phyloP scores from a whole-genome alignment of 2,329 filamentous ascomycete species.

The Juglanconis juglandina region DNA sequence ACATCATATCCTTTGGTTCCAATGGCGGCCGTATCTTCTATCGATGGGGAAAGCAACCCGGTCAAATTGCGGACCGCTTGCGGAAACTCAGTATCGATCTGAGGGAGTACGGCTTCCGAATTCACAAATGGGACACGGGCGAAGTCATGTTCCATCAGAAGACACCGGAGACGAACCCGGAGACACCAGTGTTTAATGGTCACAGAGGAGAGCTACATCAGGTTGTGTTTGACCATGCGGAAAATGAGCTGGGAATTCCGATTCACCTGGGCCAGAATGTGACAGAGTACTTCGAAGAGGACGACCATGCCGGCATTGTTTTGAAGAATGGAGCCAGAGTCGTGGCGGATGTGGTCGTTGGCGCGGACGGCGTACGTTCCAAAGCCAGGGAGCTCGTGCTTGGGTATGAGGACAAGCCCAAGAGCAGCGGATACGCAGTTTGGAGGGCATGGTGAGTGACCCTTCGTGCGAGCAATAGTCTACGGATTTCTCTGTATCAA shows the following conservation, averaged over 20 bases:
- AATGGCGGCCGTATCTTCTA: slow-evolving; percentile 60
- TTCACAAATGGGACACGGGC: slow-evolving; percentile 58
- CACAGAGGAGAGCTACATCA: slow-evolving; percentile 59
- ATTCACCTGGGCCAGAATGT: slow-evolving; percentile 52
- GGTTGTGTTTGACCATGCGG: slow-evolving; percentile 56
- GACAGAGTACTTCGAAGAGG: slow-evolving; percentile 53
- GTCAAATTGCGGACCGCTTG: slow-evolving; percentile 44
- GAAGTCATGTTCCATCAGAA: slow-evolving; percentile 57
- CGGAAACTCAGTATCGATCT: slow-evolving; percentile 51
- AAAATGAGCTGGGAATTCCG: slow-evolving; percentile 50
- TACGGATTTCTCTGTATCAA: too few species aligned
- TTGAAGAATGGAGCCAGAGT: slow-evolving; percentile 46
- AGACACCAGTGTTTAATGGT: slow-evolving; percentile 56
- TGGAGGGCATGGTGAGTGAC: slow-evolving; percentile 48
- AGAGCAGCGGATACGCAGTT: slow-evolving; percentile 49
- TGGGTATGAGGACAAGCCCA: slow-evolving; percentile 48
- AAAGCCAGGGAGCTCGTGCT: slow-evolving; percentile 49
- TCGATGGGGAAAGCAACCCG: slow-evolving; percentile 46
- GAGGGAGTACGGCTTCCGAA: slow-evolving; percentile 53
- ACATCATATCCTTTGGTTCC: slow-evolving; percentile 60
- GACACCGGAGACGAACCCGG: slow-evolving; percentile 39
- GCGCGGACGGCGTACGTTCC: slow-evolving; percentile 53
- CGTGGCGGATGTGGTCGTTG: slow-evolving; percentile 49
- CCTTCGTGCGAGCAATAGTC: too few species aligned
- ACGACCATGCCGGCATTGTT: slow-evolving; percentile 46